phyloP scores from a whole-genome alignment of 2,329 filamentous ascomycete species.

The Claviceps sp. region DNA sequence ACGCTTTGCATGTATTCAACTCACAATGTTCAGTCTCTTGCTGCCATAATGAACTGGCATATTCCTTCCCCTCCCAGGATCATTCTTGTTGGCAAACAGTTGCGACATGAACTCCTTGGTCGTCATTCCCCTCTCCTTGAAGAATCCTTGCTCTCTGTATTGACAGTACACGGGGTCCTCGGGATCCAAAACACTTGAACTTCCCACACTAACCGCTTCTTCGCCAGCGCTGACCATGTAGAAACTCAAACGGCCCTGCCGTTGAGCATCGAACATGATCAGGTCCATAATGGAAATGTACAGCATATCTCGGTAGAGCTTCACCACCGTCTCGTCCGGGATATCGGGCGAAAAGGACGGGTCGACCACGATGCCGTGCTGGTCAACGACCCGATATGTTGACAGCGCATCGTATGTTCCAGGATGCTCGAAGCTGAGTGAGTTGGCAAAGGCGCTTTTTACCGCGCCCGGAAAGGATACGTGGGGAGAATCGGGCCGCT shows the following conservation, averaged over 20 bases:
- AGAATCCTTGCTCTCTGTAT: slow-evolving; percentile 87
- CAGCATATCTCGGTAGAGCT: slow-evolving; percentile 53
- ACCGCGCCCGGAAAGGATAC: slow-evolving; percentile 86
- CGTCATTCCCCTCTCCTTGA: slow-evolving; percentile 77
- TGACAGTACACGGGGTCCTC: slow-evolving; percentile 87
- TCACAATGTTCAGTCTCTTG: slow-evolving; percentile 66
- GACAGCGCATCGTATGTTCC: slow-evolving; percentile 62
- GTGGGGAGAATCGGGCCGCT: slow-evolving; percentile 40
- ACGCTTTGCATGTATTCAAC: slow-evolving; percentile 14
- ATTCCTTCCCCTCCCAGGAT: slow-evolving; percentile 70
- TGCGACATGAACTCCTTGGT: slow-evolving; percentile 90
- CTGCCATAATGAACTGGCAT: slow-evolving; percentile 98
- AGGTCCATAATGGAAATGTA: slow-evolving; percentile 77
- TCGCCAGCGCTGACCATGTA: slow-evolving; percentile 96
- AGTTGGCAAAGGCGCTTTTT: slow-evolving; percentile 80
- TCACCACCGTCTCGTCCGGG: slow-evolving; percentile 45
- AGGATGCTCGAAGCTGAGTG: slow-evolving; percentile 65
- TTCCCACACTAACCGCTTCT: slow-evolving; percentile 86
- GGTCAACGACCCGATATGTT: slow-evolving; percentile 85
- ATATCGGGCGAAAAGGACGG: slow-evolving; percentile 55
- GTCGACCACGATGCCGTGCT: slow-evolving; percentile 75
- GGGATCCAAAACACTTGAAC: slow-evolving; percentile 68
- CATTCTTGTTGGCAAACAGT: slow-evolving; percentile 75
- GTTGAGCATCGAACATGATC: slow-evolving; percentile 95
- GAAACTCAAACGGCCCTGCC: slow-evolving; percentile 86